Conservation (phyloP, 1,284 basidiomycete genomes). For the Afroboletus lepidellus region DNA sequence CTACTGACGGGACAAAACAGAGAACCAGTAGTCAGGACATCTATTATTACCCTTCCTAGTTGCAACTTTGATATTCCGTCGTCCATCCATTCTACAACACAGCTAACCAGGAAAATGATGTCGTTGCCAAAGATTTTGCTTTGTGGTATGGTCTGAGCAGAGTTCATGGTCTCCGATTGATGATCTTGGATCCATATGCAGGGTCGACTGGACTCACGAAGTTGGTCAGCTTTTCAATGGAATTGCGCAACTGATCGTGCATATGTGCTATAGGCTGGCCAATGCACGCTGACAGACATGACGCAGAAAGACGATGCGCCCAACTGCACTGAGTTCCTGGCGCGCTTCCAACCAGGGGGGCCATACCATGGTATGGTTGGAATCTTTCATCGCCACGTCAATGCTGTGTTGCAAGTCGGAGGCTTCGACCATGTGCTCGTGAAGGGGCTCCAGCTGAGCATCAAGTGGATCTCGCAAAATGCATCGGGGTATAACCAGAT, state of each 20-base stretch:
- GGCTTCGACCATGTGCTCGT: constrained; percentile 79
- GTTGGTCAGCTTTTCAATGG: constrained; percentile 59
- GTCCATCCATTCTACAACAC: no score
- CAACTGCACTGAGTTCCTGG: constrained; percentile 66
- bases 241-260: constrained; percentile 74
- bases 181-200: constrained; percentile 40
- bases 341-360: constrained; percentile 60
- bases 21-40: no score
- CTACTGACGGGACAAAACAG: no score
- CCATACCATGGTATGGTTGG: constrained; percentile 76
- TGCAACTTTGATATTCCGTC: no score
- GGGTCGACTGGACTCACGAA: constrained; percentile 79
- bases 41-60: no score
- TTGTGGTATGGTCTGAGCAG: constrained; percentile 23
- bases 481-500: constrained; percentile 88
- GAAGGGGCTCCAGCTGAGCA: constrained; percentile 51
- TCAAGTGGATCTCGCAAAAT: constrained; percentile 87
- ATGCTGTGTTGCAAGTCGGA: constrained; percentile 63
- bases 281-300: not conserved
- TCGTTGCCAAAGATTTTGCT: constrained; percentile 24
- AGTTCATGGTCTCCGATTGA: not conserved
- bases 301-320: constrained; percentile 45
- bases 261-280: constrained; percentile 24
- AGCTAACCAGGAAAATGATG: constrained; percentile 9
- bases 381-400: constrained; percentile 76